Conservation (phyloP, 139 green algal genomes). For the Tetraselmis striata region DNA sequence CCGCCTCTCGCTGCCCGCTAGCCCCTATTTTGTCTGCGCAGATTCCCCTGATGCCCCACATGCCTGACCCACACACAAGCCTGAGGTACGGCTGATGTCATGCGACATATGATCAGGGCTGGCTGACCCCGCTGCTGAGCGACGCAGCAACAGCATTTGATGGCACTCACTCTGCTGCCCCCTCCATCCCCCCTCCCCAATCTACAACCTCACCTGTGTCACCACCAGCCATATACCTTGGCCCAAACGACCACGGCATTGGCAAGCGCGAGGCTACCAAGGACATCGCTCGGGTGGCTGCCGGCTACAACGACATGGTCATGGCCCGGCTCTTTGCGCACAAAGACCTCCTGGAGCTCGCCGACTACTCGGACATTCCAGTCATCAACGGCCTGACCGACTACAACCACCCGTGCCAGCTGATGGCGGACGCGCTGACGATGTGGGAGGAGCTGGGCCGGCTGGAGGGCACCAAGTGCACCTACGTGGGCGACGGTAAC, state of each 20-base stretch:
- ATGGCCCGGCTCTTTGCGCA: slow-evolving; percentile 98
- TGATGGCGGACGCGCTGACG: slow-evolving; percentile 94
- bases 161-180: no score
- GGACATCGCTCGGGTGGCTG: slow-evolving; percentile 89
- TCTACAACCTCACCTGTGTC: no score
- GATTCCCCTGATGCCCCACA: no score
- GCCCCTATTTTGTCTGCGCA: no score
- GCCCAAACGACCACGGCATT: slow-evolving; percentile 89
- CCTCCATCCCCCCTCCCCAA: no score
- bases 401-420: slow-evolving; percentile 98
- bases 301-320: slow-evolving; percentile 95
- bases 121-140: no score
- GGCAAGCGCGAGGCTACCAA: slow-evolving; percentile 92
- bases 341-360: slow-evolving; percentile 87
- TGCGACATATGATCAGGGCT: no score
- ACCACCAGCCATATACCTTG: slow-evolving; percentile 87
- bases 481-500: slow-evolving; percentile 95
- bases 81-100: no score
- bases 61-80: no score
- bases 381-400: slow-evolving; percentile 98
- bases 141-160: no score
- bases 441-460: slow-evolving; percentile 66
- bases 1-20: background rate
- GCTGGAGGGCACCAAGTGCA: slow-evolving; percentile 76
- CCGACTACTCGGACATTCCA: slow-evolving; percentile 69